Conservation (phyloP, 306 rosid genomes). For the Cucurbita moschata region DNA sequence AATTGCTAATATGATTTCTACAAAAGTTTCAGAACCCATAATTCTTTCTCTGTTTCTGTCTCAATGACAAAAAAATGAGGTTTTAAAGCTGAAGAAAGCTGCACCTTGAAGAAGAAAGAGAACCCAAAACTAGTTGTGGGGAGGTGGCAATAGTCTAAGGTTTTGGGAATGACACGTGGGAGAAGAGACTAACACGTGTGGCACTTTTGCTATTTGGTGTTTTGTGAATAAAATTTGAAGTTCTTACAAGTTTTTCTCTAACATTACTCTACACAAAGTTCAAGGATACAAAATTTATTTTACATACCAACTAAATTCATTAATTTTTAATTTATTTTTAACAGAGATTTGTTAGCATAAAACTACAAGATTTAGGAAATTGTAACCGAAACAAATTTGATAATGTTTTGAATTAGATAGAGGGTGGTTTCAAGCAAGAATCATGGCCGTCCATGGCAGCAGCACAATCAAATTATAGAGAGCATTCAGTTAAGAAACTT, state of each 20-base stretch:
- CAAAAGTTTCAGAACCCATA: conserved; percentile 7
- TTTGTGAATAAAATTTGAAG: not conserved
- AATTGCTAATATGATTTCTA: conserved; percentile 5
- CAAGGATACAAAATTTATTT: no score
- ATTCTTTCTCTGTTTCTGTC: not conserved
- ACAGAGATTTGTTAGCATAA: no score
- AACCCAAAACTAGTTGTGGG: not conserved
- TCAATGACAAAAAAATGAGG: not conserved
- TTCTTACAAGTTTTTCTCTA: no score
- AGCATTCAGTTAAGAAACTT: not conserved
- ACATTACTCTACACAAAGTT: no score
- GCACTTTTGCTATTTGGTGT: not conserved
- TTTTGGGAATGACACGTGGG: not conserved
- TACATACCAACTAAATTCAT: no score
- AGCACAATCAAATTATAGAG: not conserved
- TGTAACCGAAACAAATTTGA: not conserved
- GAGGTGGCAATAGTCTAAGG: not conserved
- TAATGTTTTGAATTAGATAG: not conserved
- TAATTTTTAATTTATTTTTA: no score
- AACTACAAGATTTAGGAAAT: no score
- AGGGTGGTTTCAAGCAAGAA: not conserved
- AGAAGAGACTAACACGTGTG: not conserved
- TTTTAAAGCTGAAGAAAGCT: not conserved
- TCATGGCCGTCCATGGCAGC: not conserved
- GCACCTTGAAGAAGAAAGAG: not conserved